phyloP scores from a whole-genome alignment of 352 stramenopile genomes.

The Phytophthora chlamydospora region DNA sequence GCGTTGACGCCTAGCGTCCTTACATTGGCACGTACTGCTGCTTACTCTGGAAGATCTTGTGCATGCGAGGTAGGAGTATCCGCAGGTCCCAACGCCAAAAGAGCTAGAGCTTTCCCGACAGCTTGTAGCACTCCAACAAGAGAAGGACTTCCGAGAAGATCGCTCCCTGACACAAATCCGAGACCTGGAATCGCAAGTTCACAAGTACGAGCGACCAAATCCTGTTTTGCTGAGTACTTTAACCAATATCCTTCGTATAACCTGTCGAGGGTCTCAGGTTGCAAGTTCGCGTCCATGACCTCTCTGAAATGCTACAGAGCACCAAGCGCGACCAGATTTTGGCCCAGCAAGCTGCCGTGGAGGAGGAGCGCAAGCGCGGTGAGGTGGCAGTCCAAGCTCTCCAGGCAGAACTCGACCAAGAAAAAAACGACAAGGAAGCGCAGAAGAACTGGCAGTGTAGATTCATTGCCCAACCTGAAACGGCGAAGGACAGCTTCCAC shows the following conservation, averaged over 20 bases:
- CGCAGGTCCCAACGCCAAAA: conserved; percentile 72
- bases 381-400: conserved; percentile 44
- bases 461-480: conserved; percentile 33
- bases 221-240: neutral
- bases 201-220: conserved; percentile 54
- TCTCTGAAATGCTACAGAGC: conserved; percentile 56
- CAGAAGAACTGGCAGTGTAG: conserved; percentile 64
- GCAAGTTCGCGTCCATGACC: conserved; percentile 59
- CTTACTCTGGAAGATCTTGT: neutral
- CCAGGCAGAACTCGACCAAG: conserved; percentile 55
- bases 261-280: conserved; percentile 37
- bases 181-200: conserved; percentile 70
- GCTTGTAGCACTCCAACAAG: conserved; percentile 67
- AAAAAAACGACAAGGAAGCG: conserved; percentile 74
- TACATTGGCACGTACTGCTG: neutral
- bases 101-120: conserved; percentile 74
- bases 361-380: conserved; percentile 55
- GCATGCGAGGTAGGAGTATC: conserved; percentile 58
- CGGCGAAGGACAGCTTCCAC: conserved; percentile 7
- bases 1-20: neutral
- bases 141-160: conserved; percentile 68
- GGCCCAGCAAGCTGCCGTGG: conserved; percentile 50
- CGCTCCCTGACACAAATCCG: conserved; percentile 66
- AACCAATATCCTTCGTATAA: neutral
- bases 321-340: conserved; percentile 74